These are phyloP conservation scores for Haplosporangium gracile DNA, from an alignment of 192 early-diverging fungal genomes.

Conservation along the genomic window DNA sequence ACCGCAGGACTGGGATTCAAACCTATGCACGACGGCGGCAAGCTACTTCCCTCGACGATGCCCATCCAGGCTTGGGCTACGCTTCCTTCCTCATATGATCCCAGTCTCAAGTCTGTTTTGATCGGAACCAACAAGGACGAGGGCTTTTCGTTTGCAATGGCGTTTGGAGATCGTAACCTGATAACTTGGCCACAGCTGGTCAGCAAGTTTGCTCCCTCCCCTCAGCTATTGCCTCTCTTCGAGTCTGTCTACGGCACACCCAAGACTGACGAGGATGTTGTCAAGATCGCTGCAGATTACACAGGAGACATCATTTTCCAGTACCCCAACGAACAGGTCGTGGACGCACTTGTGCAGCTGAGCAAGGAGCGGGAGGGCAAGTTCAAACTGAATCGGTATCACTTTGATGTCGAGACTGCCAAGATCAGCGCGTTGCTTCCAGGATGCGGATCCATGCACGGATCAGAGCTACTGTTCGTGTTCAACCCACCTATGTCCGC, in stretches of 20 bases:
- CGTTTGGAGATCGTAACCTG: slow-evolving; percentile 13
- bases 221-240: slow-evolving; percentile 5
- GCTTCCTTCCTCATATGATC: slow-evolving; percentile 22
- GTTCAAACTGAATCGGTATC: slow-evolving; percentile 12
- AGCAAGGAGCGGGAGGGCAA: background rate
- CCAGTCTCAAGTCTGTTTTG: slow-evolving; percentile 31
- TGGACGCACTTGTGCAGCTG: background rate
- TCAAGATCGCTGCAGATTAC: background rate
- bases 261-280: slow-evolving; percentile 23
- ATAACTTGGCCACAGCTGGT: slow-evolving; percentile 15
- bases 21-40: slow-evolving; percentile 19
- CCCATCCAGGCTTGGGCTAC: slow-evolving; percentile 11
- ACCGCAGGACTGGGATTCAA: background rate
- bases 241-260: slow-evolving; percentile 22
- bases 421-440: slow-evolving; percentile 4
- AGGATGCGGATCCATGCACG: slow-evolving; percentile 29
- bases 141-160: slow-evolving; percentile 9
- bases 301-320: slow-evolving; percentile 16
- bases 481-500: slow-evolving; percentile 19
- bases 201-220: slow-evolving; percentile 6
- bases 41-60: slow-evolving; percentile 17
- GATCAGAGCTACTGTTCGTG: slow-evolving; percentile 18
- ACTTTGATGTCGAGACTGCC: slow-evolving; percentile 20
- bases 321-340: background rate
- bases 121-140: slow-evolving; percentile 45